Conservation (phyloP, 1,284 basidiomycete species). For the Coriolopsis trogii region DNA sequence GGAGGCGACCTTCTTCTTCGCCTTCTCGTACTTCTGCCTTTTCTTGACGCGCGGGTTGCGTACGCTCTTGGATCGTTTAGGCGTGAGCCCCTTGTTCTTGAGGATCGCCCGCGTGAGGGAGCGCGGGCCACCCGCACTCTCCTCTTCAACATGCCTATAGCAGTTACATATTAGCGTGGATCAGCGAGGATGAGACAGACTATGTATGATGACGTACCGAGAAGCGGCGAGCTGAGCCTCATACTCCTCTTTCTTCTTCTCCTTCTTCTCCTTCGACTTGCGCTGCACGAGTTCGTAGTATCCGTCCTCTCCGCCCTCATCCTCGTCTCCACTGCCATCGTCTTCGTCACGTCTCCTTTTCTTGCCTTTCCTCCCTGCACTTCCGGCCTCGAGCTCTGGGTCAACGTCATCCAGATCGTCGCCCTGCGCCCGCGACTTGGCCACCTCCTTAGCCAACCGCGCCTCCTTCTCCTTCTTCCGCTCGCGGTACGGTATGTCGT, state of each 20-base stretch:
- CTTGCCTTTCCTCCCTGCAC: conserved; percentile 46
- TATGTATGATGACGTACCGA: conserved; percentile 50
- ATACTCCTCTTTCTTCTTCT: conserved; percentile 80
- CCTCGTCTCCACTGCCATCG: conserved; percentile 31
- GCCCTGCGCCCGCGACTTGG: conserved; percentile 50
- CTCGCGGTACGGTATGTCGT: conserved; percentile 85
- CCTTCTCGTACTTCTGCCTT: conserved; percentile 88
- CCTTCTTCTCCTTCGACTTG: conserved; percentile 71
- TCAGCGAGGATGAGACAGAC: conserved; percentile 4
- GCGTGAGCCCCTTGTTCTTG: conserved; percentile 92
- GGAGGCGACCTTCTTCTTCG: conserved; percentile 87
- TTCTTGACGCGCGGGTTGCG: conserved; percentile 98
- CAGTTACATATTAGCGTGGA: neutral
- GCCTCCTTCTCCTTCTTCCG: conserved; percentile 62
- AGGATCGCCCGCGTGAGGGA: conserved; percentile 88
- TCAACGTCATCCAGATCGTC: conserved; percentile 70
- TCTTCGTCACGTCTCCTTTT: conserved; percentile 52
- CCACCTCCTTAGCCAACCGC: conserved; percentile 52
- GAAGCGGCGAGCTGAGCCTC: conserved; percentile 65
- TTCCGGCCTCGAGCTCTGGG: conserved; percentile 42
- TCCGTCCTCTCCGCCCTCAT: conserved; percentile 63
- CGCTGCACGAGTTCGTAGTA: conserved; percentile 91
- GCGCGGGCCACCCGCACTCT: conserved; percentile 70
- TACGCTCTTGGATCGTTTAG: conserved; percentile 80
- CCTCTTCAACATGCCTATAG: conserved; percentile 53